Percentiles rank a stretch among this genome's conserved stretches.
phyloP scores from a whole-genome alignment of 257 asterid species.

The Gentiana dahurica region DNA sequence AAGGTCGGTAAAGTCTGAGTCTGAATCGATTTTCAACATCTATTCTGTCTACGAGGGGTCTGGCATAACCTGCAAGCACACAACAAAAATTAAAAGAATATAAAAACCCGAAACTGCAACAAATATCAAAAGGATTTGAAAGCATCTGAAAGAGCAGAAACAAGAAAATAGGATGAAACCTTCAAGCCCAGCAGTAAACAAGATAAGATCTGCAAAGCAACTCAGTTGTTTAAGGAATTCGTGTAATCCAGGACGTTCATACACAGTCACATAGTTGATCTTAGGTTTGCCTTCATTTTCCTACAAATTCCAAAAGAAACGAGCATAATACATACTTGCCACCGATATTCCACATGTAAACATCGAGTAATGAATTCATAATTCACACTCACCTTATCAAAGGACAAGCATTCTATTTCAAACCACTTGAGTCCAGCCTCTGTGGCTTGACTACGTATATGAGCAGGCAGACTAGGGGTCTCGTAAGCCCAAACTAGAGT shows the following conservation, averaged over 20 bases:
- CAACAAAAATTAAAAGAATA: background rate
- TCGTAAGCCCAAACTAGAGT: constrained; percentile 23
- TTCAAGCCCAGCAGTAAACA: constrained; percentile 62
- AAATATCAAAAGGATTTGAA: background rate
- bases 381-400: constrained; percentile 44
- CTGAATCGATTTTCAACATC: constrained; percentile 58
- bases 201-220: constrained; percentile 79
- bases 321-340: background rate
- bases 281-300: constrained; percentile 73
- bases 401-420: constrained; percentile 59
- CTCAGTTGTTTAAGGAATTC: constrained; percentile 67
- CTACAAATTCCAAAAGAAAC: constrained; percentile 20
- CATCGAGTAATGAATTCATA: background rate
- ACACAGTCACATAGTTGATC: constrained; percentile 90
- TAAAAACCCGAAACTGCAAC: background rate
- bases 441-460: constrained; percentile 45
- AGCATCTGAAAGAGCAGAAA: background rate
- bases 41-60: constrained; percentile 92
- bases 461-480: no score
- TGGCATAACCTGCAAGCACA: constrained; percentile 67
- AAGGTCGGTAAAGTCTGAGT: constrained; percentile 75
- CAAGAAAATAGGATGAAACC: background rate
- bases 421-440: constrained; percentile 85
- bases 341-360: background rate
- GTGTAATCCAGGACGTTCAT: constrained; percentile 86